Evolutionary conservation across 768 basidiomycete genomes (phyloP), one percentile per base, ranked within the genome.

Genomic region (Boletus sp.): DNA sequence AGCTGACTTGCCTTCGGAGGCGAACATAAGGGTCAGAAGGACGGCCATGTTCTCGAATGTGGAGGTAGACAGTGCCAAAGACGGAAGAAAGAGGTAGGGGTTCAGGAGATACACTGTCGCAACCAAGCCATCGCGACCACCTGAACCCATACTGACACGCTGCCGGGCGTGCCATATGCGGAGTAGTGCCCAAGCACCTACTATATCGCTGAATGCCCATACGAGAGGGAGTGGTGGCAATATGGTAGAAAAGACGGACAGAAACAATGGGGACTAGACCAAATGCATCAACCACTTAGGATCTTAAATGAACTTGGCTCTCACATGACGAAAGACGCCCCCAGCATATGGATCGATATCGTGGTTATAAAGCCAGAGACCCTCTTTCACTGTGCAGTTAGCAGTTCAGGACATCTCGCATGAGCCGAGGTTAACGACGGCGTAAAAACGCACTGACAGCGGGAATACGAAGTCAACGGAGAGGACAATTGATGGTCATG

Each of bases 291-390:
- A 25, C 2, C 7, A 11, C 21, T 37, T 23, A 10, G 50, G 23
- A 30, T 38, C n/a, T 39, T 38, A 38, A 47, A 34, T n/a, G 44
- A 13, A 33, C 34, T 34, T 37, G 11, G 11, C 8, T 59, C 88
- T 55, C 72, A 95, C 94, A 70, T 96, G 93, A 64, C 86, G 81
- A 66, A 96, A 92, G 10, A 84, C 73, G 6, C 91, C 90, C 38
- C 93, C 94, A 53, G 86, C 80, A 61, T 97, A 98, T 30, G 94
- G 94, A 66, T 94, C 83, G 23, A 91, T 74, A n/a, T 83, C 84
- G 72, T 88, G 75, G 39, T 79, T 74, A 57, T 85, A 86, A 15
- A 98, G 79, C 72, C 86, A 93, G 5, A 96, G 78, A 17, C 94
- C 95, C 72, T 98, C 96, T 66, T 85, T 83, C 54, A 98, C 96